Base-by-base conservation (phyloP, 73 alveolate genomes). In the Paramecium primaurelia region DNA sequence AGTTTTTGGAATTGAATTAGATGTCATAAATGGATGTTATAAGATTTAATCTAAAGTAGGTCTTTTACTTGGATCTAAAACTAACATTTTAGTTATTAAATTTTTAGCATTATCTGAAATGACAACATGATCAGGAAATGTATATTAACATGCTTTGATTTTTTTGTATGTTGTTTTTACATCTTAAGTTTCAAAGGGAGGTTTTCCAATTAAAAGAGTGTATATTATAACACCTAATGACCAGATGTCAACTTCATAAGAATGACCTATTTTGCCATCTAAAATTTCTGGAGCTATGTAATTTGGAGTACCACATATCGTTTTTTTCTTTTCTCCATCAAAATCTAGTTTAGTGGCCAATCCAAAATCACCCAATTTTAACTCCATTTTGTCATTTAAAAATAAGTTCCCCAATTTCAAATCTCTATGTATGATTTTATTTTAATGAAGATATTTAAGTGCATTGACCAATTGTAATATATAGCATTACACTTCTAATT, bases 241-340 rank as follows among this genome's bases (percentile, higher is more conserved):
- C 99, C 99, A 98, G 20, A 97, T 93, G 93, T 98, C 99, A 28
- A 98, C 99, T 92, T 98, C 99, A 94, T 96, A 98, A 18, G 99
- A 96, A 92, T 98, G 99, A 5, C 99, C 99, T 59, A 92, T 93
- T 64, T 96, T 93, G 8, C 99, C 99, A 58, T 97, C 99, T 7
- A 98, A 86, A 30, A 98, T 96, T 93, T 98, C 99, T 4, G 99
- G 99, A 32, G 99, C 99, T 49, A 98, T 98, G 87, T 98, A 98
- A 92, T 98, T 98, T 0, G 99, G 99, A 16, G 99, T 98, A 8
- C 99, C 99, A 77, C 99, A 98, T 47, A 98, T 95, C 9, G 99
- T 98, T 87, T 98, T 94, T 93, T 97, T 97, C 80, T 97, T 97
- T 89, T 98, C 99, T 16, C 99, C 99, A 87, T 98, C 99, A 88